Conservation (phyloP, 495 filamentous ascomycete species). For the Trichoderma erinaceum region DNA sequence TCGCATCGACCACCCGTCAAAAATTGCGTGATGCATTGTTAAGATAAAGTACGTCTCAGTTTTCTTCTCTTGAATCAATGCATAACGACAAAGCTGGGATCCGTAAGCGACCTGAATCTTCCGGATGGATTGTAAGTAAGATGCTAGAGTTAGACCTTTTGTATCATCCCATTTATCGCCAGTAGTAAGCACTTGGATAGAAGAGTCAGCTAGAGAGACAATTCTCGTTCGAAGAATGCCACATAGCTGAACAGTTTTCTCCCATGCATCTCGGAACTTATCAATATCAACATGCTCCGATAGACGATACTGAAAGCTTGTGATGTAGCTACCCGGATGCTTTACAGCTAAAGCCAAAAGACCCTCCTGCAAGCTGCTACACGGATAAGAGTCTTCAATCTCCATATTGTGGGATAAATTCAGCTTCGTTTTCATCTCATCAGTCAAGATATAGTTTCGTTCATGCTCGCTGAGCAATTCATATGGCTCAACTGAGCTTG, state of each 20-base stretch:
- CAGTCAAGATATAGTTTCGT: not conserved
- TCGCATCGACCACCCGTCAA: conserved; percentile 11
- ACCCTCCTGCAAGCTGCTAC: conserved; percentile 50
- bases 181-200: conserved; percentile 23
- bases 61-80: conserved; percentile 10
- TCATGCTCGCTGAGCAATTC: not conserved
- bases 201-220: conserved; percentile 12
- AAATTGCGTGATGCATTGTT: conserved; percentile 10
- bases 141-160: not conserved
- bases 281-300: conserved; percentile 32
- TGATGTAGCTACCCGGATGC: conserved; percentile 36
- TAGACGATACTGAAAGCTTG: conserved; percentile 38
- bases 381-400: conserved; percentile 30
- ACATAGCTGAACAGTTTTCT: conserved; percentile 44
- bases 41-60: conserved; percentile 18
- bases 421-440: not conserved
- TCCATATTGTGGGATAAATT: not conserved
- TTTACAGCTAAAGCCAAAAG: conserved; percentile 41
- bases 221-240: conserved; percentile 59
- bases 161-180: conserved; percentile 3
- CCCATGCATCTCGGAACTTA: conserved; percentile 44
- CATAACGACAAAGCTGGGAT: conserved; percentile 1
- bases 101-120: not conserved
- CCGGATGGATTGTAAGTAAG: not conserved
- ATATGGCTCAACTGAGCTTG: not conserved